Conservation (phyloP, 2,329 filamentous ascomycete species). For the Fusarium pseudoanthophilum region DNA sequence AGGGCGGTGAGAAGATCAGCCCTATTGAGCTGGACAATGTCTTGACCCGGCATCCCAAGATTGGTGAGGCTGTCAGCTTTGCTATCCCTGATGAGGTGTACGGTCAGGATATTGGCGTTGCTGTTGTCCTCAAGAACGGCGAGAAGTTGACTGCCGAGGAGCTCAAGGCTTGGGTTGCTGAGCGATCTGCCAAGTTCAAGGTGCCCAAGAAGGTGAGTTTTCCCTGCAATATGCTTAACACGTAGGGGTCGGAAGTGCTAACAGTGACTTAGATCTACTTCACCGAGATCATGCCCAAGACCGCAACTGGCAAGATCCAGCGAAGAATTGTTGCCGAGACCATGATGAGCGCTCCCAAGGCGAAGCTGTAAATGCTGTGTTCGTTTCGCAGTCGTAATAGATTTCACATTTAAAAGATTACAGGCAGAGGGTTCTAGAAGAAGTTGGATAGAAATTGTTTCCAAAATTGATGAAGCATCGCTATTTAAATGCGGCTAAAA, state of each 20-base stretch:
- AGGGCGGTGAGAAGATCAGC: slow-evolving; percentile 89
- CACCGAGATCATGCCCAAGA: slow-evolving; percentile 87
- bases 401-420: not conserved
- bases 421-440: not conserved
- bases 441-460: slow-evolving; percentile 18
- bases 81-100: slow-evolving; percentile 85
- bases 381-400: not conserved
- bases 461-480: slow-evolving; percentile 16
- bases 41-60: slow-evolving; percentile 75
- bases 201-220: slow-evolving; percentile 79
- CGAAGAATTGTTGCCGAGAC: slow-evolving; percentile 85
- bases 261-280: slow-evolving; percentile 73
- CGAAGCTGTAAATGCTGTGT: slow-evolving; percentile 61
- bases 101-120: slow-evolving; percentile 83
- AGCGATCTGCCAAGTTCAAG: slow-evolving; percentile 84
- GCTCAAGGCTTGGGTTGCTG: slow-evolving; percentile 74
- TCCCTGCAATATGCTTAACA: not conserved
- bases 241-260: not conserved
- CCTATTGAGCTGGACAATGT: slow-evolving; percentile 90
- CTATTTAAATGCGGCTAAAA: slow-evolving; percentile 12
- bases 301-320: slow-evolving; percentile 91
- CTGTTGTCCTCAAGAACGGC: slow-evolving; percentile 77
- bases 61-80: slow-evolving; percentile 85
- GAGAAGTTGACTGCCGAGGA: slow-evolving; percentile 66
- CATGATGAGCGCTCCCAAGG: slow-evolving; percentile 74